Evolutionary conservation across 2,329 filamentous ascomycete genomes (phyloP), one percentile per base, ranked within the genome.

Genomic region (Fusarium annulatum): DNA sequence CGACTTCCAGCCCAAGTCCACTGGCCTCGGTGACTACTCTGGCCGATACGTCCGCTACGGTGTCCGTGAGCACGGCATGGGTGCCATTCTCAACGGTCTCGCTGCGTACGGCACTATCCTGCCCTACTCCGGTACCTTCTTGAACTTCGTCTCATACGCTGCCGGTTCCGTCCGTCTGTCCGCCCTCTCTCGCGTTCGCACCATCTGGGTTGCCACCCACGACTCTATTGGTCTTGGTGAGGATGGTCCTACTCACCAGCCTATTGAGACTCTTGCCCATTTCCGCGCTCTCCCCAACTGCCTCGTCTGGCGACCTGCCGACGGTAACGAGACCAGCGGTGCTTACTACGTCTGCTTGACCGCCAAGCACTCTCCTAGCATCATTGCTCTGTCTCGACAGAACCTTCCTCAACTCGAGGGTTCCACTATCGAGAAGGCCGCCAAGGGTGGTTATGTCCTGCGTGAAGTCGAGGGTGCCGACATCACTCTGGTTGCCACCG

Each of bases 211-310:
- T 79, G 96, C 96, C 80, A 98, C 96, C 78, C 96, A 98, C 90
- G 96, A 98, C 90, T 98, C 96, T 76, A 99, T 99, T 80, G 96
- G 96, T 88, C 94, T 98, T 78, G 96, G 96, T 86, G 96, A 99
- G 88, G 96, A 99, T 82, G 96, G 96, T 74, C 96, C 96, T 78
- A 99, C 96, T 65, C 96, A 99, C 88, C 96, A 99, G 90, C 96
- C 96, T 84, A 97, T 99, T 79, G 96, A 99, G 91, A 97, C 95
- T 49, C 91, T 98, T 74, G 93, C 95, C 69, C 96, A 98, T 87
- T 98, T 98, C 94, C 96, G 96, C 84, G 96, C 96, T 76, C 91
- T 98, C 79, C 96, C 96, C 82, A 99, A 99, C 92, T 94, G 93
- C 89, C 97, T 98, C 94, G 96, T 98, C 80, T 98, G 96, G 96